phyloP scores from a whole-genome alignment of 2,329 filamentous ascomycete genomes.

The Alternaria gansuensis region DNA sequence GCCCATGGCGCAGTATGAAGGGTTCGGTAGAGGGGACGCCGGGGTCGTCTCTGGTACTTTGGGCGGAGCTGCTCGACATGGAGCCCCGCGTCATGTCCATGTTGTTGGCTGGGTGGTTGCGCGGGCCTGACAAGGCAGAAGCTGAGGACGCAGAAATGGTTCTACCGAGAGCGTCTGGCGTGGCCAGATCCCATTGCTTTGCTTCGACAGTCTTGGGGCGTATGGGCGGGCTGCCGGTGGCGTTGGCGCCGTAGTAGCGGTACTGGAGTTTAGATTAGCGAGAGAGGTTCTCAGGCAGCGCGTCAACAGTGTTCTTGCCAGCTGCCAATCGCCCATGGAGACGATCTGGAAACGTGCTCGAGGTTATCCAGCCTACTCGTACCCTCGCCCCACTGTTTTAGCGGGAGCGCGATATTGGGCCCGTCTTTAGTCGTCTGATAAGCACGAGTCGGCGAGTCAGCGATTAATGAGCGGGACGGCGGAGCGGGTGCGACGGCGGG shows the following conservation, averaged over 20 bases:
- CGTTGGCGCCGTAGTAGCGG: slow-evolving; percentile 46
- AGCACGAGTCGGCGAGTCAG: slow-evolving; percentile 46
- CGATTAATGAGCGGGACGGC: slow-evolving; percentile 28
- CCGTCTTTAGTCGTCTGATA: slow-evolving; percentile 45
- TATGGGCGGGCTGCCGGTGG: slow-evolving; percentile 34
- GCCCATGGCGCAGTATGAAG: slow-evolving; percentile 78
- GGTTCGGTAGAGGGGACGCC: slow-evolving; percentile 43
- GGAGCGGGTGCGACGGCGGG: slow-evolving; percentile 17
- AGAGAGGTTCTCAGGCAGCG: not conserved
- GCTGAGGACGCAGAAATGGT: slow-evolving; percentile 42
- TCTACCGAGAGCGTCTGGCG: slow-evolving; percentile 49
- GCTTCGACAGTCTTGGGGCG: slow-evolving; percentile 46
- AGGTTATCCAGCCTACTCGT: slow-evolving; percentile 19
- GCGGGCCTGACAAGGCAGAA: slow-evolving; percentile 29
- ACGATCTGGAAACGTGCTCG: slow-evolving; percentile 19
- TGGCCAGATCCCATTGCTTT: slow-evolving; percentile 51
- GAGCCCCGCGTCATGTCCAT: slow-evolving; percentile 53
- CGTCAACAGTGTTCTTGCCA: slow-evolving; percentile 37
- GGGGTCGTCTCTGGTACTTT: slow-evolving; percentile 43
- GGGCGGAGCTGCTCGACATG: slow-evolving; percentile 51
- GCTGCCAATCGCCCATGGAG: slow-evolving; percentile 50
- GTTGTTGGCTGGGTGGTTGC: slow-evolving; percentile 28
- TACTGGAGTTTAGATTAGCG: slow-evolving; percentile 40
- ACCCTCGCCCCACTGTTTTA: slow-evolving; percentile 51
- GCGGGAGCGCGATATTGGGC: slow-evolving; percentile 48